A percentile compares a stretch with the other conserved stretches of the same genome.
Conservation (phyloP, 2,329 filamentous ascomycete species). For the Apiospora saccharicola region DNA sequence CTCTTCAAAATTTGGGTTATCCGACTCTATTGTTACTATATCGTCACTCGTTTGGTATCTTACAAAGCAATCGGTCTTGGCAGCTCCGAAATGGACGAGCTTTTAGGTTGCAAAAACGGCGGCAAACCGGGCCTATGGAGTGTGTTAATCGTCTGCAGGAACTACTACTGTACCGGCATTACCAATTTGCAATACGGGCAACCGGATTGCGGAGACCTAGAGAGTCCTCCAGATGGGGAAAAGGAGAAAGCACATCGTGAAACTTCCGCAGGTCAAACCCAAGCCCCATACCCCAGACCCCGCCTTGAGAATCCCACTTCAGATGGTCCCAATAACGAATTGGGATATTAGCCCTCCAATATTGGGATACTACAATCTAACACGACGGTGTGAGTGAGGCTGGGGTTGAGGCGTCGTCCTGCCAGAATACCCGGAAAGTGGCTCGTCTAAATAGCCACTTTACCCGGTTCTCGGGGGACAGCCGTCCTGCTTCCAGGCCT, state of each 20-base stretch:
- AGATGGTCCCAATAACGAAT: background rate
- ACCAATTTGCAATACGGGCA: background rate
- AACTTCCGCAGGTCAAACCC: background rate
- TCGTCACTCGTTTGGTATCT: too few species aligned
- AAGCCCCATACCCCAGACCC: background rate
- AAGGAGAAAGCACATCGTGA: background rate
- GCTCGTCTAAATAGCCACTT: conserved; percentile 15
- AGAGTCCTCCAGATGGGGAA: background rate
- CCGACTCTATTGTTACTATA: too few species aligned
- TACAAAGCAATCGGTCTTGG: too few species aligned
- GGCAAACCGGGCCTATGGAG: background rate
- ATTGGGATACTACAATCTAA: background rate
- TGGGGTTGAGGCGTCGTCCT: background rate
- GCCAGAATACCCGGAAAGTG: background rate
- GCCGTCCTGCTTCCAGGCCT: background rate
- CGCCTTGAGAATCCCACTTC: background rate
- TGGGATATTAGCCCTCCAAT: background rate
- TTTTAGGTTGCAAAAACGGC: background rate
- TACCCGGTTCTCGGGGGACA: conserved; percentile 6
- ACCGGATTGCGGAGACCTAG: background rate
- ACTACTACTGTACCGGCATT: background rate
- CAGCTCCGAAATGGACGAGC: background rate
- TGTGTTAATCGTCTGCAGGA: background rate
- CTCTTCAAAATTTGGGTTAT: too few species aligned
- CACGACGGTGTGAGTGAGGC: background rate